Conservation (phyloP, 352 stramenopile genomes). For the Phytopythium aichiense region DNA sequence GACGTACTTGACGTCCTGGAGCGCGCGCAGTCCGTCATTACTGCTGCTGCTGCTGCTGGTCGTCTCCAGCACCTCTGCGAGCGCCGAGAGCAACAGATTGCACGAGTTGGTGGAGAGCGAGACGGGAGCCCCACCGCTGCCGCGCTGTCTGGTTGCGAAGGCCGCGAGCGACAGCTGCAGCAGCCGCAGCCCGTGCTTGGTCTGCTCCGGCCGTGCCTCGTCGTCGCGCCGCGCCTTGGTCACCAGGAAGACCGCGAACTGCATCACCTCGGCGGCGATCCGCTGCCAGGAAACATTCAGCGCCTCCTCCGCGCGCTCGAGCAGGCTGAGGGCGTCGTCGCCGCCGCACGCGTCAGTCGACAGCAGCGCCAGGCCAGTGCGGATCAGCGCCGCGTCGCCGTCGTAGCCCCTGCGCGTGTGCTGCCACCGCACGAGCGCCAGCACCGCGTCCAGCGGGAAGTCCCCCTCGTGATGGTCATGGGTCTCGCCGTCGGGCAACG, state of each 20-base stretch:
- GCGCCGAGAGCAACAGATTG: conserved; percentile 65
- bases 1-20: conserved; percentile 56
- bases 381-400: conserved; percentile 35
- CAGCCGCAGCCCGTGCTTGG: conserved; percentile 36
- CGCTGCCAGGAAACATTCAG: conserved; percentile 63
- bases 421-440: conserved; percentile 68
- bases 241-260: conserved; percentile 68
- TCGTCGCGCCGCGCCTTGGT: conserved; percentile 48
- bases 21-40: conserved; percentile 16
- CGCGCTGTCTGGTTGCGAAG: conserved; percentile 22
- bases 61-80: conserved; percentile 57
- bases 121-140: conserved; percentile 22
- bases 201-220: conserved; percentile 23
- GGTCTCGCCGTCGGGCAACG: too few relatives aligned
- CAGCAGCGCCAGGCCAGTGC: conserved; percentile 29
- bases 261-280: conserved; percentile 51
- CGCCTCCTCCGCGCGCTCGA: conserved; percentile 28
- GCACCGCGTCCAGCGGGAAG: conserved; percentile 26
- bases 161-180: conserved; percentile 51
- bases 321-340: conserved; percentile 14
- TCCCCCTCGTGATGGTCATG: background rate
- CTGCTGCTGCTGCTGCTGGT: conserved; percentile 4
- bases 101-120: conserved; percentile 62
- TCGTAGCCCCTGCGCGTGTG: conserved; percentile 53
- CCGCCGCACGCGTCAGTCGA: conserved; percentile 12